phyloP scores from a whole-genome alignment of 805 yeast species.

The Kodamaea restingae region DNA sequence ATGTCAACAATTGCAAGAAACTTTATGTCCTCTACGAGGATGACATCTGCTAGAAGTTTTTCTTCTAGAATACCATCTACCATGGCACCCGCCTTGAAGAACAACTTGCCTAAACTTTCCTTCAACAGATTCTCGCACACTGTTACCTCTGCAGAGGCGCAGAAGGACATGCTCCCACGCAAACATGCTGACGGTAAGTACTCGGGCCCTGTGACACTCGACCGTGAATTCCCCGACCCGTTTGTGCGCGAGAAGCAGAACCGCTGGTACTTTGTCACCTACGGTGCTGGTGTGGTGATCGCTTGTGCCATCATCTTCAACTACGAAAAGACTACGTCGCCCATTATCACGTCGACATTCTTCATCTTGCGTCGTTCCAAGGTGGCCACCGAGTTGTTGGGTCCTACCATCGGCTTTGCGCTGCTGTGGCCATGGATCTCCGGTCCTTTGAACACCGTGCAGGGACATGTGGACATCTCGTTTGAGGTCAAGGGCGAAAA shows the following conservation, averaged over 20 bases:
- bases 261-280: constrained; percentile 48
- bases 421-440: constrained; percentile 83
- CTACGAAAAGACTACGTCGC: constrained; percentile 89
- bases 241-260: constrained; percentile 49
- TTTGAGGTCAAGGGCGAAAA: constrained; percentile 70
- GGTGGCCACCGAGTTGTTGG: constrained; percentile 58
- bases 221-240: constrained; percentile 82
- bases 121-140: background rate
- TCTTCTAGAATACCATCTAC: no score
- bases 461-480: constrained; percentile 71
- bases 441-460: constrained; percentile 80
- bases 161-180: constrained; percentile 1
- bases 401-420: constrained; percentile 70
- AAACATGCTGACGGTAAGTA: constrained; percentile 2
- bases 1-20: no score
- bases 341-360: constrained; percentile 80
- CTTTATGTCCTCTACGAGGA: no score
- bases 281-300: constrained; percentile 36
- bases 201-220: constrained; percentile 54
- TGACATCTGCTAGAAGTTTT: no score
- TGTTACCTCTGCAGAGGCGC: background rate
- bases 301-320: constrained; percentile 66
- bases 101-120: no score
- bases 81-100: no score
- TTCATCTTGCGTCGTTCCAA: constrained; percentile 79